phyloP scores from a whole-genome alignment of 495 filamentous ascomycete species.

The Xylaria flabelliformis region DNA sequence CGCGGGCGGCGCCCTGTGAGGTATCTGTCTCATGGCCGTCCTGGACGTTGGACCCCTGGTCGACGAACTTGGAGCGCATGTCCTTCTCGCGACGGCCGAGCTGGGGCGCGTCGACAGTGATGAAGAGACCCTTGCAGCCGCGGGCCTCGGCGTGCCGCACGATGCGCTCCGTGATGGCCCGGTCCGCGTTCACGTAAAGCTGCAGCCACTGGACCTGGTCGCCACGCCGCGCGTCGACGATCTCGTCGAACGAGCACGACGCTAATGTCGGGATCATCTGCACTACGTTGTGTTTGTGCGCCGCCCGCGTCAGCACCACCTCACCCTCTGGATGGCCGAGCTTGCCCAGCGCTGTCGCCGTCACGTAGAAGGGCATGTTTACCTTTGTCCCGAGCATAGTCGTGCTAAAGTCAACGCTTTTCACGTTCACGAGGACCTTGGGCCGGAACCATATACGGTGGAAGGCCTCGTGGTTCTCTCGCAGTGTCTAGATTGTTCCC shows the following conservation, averaged over 20 bases:
- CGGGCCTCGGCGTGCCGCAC: conserved; percentile 89
- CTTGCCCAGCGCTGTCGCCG: conserved; percentile 90
- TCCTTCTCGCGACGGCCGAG: conserved; percentile 92
- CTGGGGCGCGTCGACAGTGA: conserved; percentile 97
- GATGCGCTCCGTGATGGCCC: conserved; percentile 87
- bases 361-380: conserved; percentile 88
- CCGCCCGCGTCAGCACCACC: conserved; percentile 84
- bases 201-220: conserved; percentile 96
- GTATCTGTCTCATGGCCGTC: conserved; percentile 74
- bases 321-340: conserved; percentile 89
- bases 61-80: conserved; percentile 93
- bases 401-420: conserved; percentile 81
- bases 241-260: conserved; percentile 97
- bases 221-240: conserved; percentile 79
- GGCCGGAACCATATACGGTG: conserved; percentile 99
- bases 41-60: conserved; percentile 85
- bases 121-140: conserved; percentile 95
- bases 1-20: conserved; percentile 87
- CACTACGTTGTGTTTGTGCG: conserved; percentile 82
- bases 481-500: conserved; percentile 74
- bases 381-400: conserved; percentile 90
- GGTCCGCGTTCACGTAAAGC: conserved; percentile 98
- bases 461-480: conserved; percentile 95
- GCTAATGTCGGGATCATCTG: conserved; percentile 99
- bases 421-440: conserved; percentile 82